Percentiles rank a stretch among this genome's conserved stretches.
phyloP scores from a whole-genome alignment of 2,329 filamentous ascomycete genomes.

The Claviceps sp. region DNA sequence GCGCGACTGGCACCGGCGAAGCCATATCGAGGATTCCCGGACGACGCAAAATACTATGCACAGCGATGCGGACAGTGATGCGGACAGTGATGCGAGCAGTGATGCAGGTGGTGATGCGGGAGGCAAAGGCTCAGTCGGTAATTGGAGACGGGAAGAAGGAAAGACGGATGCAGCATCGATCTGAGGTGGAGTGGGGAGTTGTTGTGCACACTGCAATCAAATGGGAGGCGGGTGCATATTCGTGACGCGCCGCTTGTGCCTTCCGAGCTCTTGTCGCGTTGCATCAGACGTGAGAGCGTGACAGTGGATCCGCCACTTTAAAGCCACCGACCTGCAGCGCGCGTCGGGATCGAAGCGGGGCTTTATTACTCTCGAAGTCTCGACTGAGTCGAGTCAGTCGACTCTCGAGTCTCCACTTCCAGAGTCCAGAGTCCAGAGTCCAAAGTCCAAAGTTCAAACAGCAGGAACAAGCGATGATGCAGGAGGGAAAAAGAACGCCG shows the following conservation, averaged over 20 bases:
- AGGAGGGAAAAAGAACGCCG: background rate
- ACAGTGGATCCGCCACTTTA: slow-evolving; percentile 6
- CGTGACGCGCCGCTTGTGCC: slow-evolving; percentile 17
- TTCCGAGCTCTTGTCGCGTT: slow-evolving; percentile 4
- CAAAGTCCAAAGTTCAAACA: background rate
- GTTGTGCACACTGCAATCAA: slow-evolving; percentile 12
- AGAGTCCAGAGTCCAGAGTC: too few species aligned
- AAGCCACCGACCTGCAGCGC: background rate
- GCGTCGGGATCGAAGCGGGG: background rate
- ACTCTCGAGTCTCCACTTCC: too few species aligned
- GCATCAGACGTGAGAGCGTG: slow-evolving; percentile 1
- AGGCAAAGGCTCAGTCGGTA: background rate
- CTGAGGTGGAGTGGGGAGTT: slow-evolving; percentile 1
- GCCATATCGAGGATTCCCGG: slow-evolving; percentile 20
- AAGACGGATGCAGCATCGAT: background rate
- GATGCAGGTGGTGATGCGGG: background rate
- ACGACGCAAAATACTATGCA: background rate
- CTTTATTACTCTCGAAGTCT: background rate
- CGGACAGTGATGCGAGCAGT: too few species aligned
- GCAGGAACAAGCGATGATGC: background rate
- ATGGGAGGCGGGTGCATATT: slow-evolving; percentile 25
- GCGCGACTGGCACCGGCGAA: slow-evolving; percentile 22
- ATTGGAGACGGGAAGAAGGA: background rate
- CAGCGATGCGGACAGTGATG: background rate
- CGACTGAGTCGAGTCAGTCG: too few species aligned